Percentiles rank a stretch among this genome's conserved stretches.
Evolutionary conservation across 2,329 filamentous ascomycete species (phyloP).

Genomic region (Ascochyta koolunga): DNA sequence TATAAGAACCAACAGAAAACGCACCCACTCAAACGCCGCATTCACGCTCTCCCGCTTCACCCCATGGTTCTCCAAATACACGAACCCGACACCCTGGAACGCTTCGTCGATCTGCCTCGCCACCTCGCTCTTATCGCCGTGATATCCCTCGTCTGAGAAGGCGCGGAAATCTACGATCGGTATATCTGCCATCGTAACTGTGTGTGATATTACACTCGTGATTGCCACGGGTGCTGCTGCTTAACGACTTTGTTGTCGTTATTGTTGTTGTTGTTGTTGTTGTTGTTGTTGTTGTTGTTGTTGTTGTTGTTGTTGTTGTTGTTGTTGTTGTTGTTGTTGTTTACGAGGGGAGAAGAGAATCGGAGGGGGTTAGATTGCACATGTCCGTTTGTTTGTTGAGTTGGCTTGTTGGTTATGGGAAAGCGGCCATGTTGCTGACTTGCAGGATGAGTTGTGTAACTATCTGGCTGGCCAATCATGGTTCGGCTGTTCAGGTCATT

Average conservation of each 20-base stretch:
- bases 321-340: too few species aligned
- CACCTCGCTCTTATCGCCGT: slow-evolving; percentile 27
- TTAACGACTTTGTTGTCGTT: too few species aligned
- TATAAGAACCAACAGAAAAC: too few species aligned
- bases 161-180: slow-evolving; percentile 40
- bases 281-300: too few species aligned
- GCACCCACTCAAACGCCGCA: slow-evolving; percentile 40
- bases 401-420: neutral
- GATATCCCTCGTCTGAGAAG: slow-evolving; percentile 26
- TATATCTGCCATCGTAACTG: slow-evolving; percentile 23
- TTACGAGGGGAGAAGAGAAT: neutral
- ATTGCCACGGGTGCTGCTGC: neutral
- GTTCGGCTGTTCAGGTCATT: too few species aligned
- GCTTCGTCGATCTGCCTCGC: slow-evolving; percentile 48
- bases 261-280: too few species aligned
- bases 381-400: too few species aligned
- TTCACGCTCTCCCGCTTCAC: slow-evolving; percentile 38
- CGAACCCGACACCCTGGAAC: slow-evolving; percentile 49
- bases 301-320: too few species aligned
- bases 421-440: neutral
- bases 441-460: neutral
- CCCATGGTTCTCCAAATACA: slow-evolving; percentile 51
- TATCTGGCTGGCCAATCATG: neutral
- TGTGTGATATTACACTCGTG: neutral
- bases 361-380: neutral